Evolutionary conservation across 2,329 filamentous ascomycete genomes (phyloP).

Genomic region (Fusarium austroafricanum): DNA sequence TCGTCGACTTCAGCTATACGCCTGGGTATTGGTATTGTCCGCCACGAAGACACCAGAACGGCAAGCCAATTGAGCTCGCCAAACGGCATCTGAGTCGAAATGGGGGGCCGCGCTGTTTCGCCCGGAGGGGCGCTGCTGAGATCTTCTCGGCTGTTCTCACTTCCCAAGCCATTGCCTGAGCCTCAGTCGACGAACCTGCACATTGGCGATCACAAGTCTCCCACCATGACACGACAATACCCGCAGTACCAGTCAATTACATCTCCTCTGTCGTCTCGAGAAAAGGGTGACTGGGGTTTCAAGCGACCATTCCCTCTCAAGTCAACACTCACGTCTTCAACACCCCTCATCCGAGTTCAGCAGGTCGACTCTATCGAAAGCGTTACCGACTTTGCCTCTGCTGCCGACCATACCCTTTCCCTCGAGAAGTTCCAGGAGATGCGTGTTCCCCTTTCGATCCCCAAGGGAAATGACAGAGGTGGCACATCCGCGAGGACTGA

Average conservation of each 20-base stretch:
- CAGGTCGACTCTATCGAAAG: conserved; percentile 87
- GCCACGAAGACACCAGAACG: conserved; percentile 38
- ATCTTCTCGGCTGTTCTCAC: conserved; percentile 88
- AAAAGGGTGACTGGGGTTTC: conserved; percentile 89
- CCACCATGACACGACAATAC: conserved; percentile 73
- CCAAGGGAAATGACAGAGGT: conserved; percentile 46
- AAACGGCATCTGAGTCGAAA: conserved; percentile 46
- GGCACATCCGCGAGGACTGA: conserved; percentile 31
- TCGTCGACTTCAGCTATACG: conserved; percentile 40
- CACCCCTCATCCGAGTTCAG: conserved; percentile 80
- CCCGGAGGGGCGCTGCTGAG: conserved; percentile 79
- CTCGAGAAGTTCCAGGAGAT: conserved; percentile 89
- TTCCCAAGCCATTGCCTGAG: conserved; percentile 79
- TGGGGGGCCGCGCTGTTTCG: conserved; percentile 58
- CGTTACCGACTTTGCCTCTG: conserved; percentile 88
- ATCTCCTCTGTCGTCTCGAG: conserved; percentile 77
- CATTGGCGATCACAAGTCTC: conserved; percentile 52
- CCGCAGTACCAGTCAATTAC: conserved; percentile 88
- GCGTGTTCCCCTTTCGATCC: conserved; percentile 74
- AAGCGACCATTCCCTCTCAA: conserved; percentile 85
- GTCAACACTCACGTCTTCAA: conserved; percentile 76
- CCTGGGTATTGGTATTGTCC: conserved; percentile 15
- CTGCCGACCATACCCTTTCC: conserved; percentile 83
- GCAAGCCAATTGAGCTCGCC: conserved; percentile 49
- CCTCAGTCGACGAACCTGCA: conserved; percentile 62